Base-by-base conservation (phyloP, 176 grass and related monocot species). In the Zizania latifolia region DNA sequence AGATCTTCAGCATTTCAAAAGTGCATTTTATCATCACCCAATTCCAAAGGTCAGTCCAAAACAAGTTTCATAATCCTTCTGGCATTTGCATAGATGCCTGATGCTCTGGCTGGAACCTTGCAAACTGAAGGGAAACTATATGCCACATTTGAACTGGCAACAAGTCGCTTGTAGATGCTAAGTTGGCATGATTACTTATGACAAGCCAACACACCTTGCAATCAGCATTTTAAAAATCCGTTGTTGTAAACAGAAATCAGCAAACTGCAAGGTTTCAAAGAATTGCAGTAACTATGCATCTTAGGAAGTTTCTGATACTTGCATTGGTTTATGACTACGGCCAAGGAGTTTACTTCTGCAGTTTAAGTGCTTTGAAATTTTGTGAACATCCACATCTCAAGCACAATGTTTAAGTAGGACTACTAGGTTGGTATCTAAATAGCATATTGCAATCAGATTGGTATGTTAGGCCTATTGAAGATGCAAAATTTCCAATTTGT, bases 131-230 rank as follows among this genome's bases (percentile, higher is more conserved):
- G 46, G 46, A n/a, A 53, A n/a, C 9, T 64, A 33, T 43, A 62
- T 83, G 63, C 24, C 15, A 36, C 21, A 39, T 78, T 57, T 72
- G 71, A 72, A 29, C 16, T 72, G 54, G 43, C 65, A 19, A 65
- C 11, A 35, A 17, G 43, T 64, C 65, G 1, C 26, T 0, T 51
- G 22, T 83, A 62, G 23, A 62, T 77, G 37, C 40, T 6, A 50
- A 17, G 65, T 78, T 66, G 17, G 11, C 34, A 41, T 74, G 10
- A 53, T 85, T 65, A 46, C 38, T 69, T 78, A 23, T 24, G 21
- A 44, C 41, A 41, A 56, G 10, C n/a, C 22, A 68, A 67, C 43
- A 78, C 12, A 24, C 41, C 36, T 5, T 82, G 38, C 35, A 15
- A 78, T n/a, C 16, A 55, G 10, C 56, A 22, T 44, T 61, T 77